phyloP scores from a whole-genome alignment of 2,329 filamentous ascomycete genomes.

The Colletotrichum sp. region DNA sequence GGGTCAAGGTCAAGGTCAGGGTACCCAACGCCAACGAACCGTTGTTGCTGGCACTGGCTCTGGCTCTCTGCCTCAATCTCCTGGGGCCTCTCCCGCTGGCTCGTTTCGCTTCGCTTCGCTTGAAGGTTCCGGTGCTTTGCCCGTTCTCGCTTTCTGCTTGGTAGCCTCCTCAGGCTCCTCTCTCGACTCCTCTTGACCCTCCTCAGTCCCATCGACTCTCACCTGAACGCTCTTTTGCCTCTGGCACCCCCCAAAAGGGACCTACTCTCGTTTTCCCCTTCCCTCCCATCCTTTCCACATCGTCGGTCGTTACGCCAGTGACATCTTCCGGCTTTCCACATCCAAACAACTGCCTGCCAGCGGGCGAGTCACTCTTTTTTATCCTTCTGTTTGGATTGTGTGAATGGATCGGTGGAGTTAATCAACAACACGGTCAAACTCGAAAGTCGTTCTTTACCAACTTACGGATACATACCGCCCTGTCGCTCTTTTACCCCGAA shows the following conservation, averaged over 20 bases:
- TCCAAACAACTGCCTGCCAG: constrained; percentile 53
- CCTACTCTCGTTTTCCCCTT: constrained; percentile 25
- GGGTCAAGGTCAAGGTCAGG: constrained; percentile 1
- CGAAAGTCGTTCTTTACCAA: constrained; percentile 35
- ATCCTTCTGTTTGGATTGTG: constrained; percentile 28
- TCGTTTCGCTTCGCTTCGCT: constrained; percentile 21
- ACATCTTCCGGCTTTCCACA: constrained; percentile 38
- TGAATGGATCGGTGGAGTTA: constrained; percentile 9
- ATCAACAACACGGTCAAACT: constrained; percentile 23
- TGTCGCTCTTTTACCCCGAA: constrained; percentile 4
- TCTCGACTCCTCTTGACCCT: not conserved
- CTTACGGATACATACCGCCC: not conserved
- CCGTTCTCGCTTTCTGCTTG: not conserved
- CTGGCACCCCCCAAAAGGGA: constrained; percentile 20
- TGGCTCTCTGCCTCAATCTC: constrained; percentile 1
- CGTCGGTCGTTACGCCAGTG: constrained; percentile 30
- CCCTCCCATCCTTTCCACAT: constrained; percentile 23
- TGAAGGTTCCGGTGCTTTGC: constrained; percentile 1
- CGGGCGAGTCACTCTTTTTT: constrained; percentile 62
- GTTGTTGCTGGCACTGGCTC: not conserved
- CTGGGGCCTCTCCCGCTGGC: not conserved
- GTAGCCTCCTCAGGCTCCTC: not conserved
- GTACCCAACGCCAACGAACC: not conserved
- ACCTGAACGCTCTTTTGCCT: constrained; percentile 26
- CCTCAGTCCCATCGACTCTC: not conserved